Percentiles rank a stretch among this genome's conserved stretches.
These are phyloP conservation scores for Dictyostelium purpureum DNA, from an alignment of 78 protist genomes.

Conservation along the genomic window DNA sequence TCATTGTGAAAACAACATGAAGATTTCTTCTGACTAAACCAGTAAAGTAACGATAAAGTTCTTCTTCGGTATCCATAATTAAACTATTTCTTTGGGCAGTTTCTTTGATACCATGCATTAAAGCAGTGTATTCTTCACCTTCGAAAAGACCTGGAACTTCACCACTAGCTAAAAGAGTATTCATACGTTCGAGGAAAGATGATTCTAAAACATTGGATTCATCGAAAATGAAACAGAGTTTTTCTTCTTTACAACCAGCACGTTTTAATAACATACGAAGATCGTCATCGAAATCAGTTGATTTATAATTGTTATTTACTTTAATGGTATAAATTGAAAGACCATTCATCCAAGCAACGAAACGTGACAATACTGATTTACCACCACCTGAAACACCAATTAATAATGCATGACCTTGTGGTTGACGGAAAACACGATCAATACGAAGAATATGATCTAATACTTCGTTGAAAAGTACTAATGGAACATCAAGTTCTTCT, in stretches of 20 bases:
- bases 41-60: slow-evolving; percentile 91
- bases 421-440: slow-evolving; percentile 96
- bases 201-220: slow-evolving; percentile 96
- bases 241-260: slow-evolving; percentile 96
- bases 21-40: slow-evolving; percentile 91
- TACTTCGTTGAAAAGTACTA: slow-evolving; percentile 97
- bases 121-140: slow-evolving; percentile 92
- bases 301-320: slow-evolving; percentile 88
- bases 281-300: slow-evolving; percentile 96
- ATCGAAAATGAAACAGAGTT: slow-evolving; percentile 97
- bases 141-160: slow-evolving; percentile 99
- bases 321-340: slow-evolving; percentile 85
- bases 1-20: slow-evolving; percentile 98
- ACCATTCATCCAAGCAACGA: slow-evolving; percentile 95
- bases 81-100: slow-evolving; percentile 78
- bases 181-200: slow-evolving; percentile 98
- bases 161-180: slow-evolving; percentile 97
- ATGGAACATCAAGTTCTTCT: slow-evolving; percentile 95
- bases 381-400: slow-evolving; percentile 97
- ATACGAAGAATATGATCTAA: slow-evolving; percentile 94
- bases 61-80: slow-evolving; percentile 86
- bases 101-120: slow-evolving; percentile 88
- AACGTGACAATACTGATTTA: slow-evolving; percentile 92
- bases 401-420: slow-evolving; percentile 96
- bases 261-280: slow-evolving; percentile 92